Evolutionary conservation across 2,329 filamentous ascomycete species (phyloP), one percentile per base, ranked within the genome.

Genomic region (Alternaria postmessia): DNA sequence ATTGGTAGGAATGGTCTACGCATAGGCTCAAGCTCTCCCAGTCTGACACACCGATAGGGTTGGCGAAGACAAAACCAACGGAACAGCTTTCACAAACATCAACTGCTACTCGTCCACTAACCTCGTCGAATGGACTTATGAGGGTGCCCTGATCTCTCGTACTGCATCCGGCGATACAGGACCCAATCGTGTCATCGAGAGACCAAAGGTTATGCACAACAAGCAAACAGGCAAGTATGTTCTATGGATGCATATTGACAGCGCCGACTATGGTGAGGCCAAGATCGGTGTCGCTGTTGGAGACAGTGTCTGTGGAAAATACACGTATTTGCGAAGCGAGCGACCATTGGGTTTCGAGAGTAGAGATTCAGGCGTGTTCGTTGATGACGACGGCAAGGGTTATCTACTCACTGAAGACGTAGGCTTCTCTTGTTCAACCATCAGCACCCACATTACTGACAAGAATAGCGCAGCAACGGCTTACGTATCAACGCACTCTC

Each of bases 221-320:
- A 85, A 87, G 14, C 78, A 79, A n/a, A 90, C 88, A 0, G 68
- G 75, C 6, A 86, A 88, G 64, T 91, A 88, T 74, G 88, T 91
- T n/a, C 78, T 91, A 74, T 91, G 87, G 81, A 82, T 91, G 81
- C 89, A 91, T 70, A 89, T 90, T 49, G 89, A 91, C 69, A 83
- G 79, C 56, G 80, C 80, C 30, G 82, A 82, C 69, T 91, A 91
- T 65, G 82, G 81, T 1, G 88, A 90, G 36, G 89, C 89, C 0
- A 86, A 85, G 56, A 86, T 88, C 1, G 89, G 88, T 0, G 86
- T 91, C 6, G 89, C 89, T 0, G 88, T 84, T 0, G 83, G 85
- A 0, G 79, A 83, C 61, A 81, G 78, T 0, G 85, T 90, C 0
- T 90, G 88, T 65, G 88, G 89, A 2, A 78, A 81, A 39, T 91